phyloP scores from a whole-genome alignment of 306 rosid genomes.

The Prunus mume region DNA sequence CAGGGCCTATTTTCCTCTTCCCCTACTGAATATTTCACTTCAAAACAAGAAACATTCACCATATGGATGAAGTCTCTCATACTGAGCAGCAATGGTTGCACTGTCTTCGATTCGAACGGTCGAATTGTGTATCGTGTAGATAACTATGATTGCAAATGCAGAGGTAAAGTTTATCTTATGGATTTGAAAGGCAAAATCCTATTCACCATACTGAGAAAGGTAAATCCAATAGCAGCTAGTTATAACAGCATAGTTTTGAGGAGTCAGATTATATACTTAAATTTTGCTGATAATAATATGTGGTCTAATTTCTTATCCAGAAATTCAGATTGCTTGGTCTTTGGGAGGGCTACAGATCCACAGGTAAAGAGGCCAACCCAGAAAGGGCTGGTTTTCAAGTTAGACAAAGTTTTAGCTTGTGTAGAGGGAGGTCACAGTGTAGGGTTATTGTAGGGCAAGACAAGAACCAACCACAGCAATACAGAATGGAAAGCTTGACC shows the following conservation, averaged over 20 bases:
- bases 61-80: constrained; percentile 81
- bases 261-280: not conserved
- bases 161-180: constrained; percentile 67
- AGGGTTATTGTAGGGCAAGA: constrained; percentile 51
- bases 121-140: constrained; percentile 62
- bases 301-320: constrained; percentile 25
- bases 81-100: constrained; percentile 58
- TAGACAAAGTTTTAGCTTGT: constrained; percentile 29
- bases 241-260: not conserved
- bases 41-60: constrained; percentile 67
- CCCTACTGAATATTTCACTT: constrained; percentile 30
- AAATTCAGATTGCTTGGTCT: constrained; percentile 35
- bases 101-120: constrained; percentile 64
- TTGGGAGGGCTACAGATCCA: constrained; percentile 67
- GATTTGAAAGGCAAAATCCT: constrained; percentile 51
- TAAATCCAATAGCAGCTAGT: not conserved
- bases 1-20: constrained; percentile 25
- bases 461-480: constrained; percentile 34
- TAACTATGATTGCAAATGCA: constrained; percentile 46
- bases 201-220: constrained; percentile 64
- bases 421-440: constrained; percentile 37
- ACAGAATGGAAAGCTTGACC: constrained; percentile 45
- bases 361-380: constrained; percentile 17
- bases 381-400: constrained; percentile 52
- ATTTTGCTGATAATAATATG: not conserved